Percentiles rank a stretch among this genome's conserved stretches.
These are phyloP conservation scores for Buddleja alternifolia DNA, from an alignment of 257 asterid genomes.

Conservation along the genomic window DNA sequence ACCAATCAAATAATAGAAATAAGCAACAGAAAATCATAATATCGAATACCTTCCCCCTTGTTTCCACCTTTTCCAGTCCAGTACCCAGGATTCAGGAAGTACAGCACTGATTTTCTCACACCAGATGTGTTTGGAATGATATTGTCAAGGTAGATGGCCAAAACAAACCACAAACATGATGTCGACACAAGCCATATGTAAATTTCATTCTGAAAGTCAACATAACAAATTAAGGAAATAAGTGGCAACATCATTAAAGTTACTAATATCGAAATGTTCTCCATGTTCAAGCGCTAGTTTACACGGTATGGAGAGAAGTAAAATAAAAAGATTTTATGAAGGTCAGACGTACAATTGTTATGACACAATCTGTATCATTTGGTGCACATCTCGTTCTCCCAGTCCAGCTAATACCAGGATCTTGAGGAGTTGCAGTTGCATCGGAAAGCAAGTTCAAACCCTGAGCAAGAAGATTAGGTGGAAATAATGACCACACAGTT, in stretches of 20 bases:
- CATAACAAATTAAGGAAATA: constrained; percentile 12
- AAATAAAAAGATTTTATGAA: background rate
- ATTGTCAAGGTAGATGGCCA: constrained; percentile 93
- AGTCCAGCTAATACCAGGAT: constrained; percentile 92
- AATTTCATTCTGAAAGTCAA: constrained; percentile 65
- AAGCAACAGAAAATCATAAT: constrained; percentile 20
- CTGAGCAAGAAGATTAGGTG: constrained; percentile 87
- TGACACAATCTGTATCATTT: constrained; percentile 73
- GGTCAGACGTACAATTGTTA: constrained; percentile 60
- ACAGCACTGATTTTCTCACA: constrained; percentile 75
- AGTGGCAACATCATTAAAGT: constrained; percentile 23
- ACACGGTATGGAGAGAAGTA: constrained; percentile 14
- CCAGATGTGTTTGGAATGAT: constrained; percentile 80
- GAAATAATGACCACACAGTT: constrained; percentile 83
- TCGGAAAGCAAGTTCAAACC: constrained; percentile 78
- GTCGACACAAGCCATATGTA: constrained; percentile 74
- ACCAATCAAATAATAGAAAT: background rate
- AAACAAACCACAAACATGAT: constrained; percentile 67
- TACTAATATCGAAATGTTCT: background rate
- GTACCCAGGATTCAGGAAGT: constrained; percentile 80
- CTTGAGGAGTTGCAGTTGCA: constrained; percentile 91
- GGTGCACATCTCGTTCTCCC: constrained; percentile 78
- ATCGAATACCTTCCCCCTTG: constrained; percentile 64
- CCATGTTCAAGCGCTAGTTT: constrained; percentile 13
- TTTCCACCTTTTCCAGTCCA: constrained; percentile 96